A percentile compares a stretch with the other conserved stretches of the same genome.
Conservation (phyloP, 768 basidiomycete species). For the Pleurotus tuber-regium region DNA sequence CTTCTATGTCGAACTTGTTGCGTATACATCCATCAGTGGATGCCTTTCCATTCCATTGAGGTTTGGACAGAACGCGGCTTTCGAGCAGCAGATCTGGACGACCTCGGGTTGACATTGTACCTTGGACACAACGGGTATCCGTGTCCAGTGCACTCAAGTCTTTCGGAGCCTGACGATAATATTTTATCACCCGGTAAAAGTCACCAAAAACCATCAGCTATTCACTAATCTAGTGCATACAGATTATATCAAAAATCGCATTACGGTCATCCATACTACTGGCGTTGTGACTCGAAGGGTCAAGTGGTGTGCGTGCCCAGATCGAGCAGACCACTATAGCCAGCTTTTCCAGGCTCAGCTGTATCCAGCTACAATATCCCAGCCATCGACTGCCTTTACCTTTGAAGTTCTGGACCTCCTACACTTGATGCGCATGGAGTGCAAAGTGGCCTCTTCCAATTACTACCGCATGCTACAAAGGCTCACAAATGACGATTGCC, state of each 20-base stretch:
- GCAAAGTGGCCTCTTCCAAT: constrained; percentile 14
- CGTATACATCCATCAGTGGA: not conserved
- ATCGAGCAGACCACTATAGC: not conserved
- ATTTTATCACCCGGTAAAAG: constrained; percentile 5
- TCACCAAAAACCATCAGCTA: too few species aligned
- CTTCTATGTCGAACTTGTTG: constrained; percentile 1
- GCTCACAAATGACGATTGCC: constrained; percentile 6
- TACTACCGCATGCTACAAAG: constrained; percentile 12
- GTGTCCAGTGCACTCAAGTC: not conserved
- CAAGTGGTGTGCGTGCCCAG: constrained; percentile 19
- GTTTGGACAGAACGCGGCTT: constrained; percentile 6
- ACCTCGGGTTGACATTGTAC: constrained; percentile 14
- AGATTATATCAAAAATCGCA: too few species aligned
- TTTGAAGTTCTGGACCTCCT: constrained; percentile 12
- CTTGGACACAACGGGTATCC: constrained; percentile 12
- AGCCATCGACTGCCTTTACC: constrained; percentile 13
- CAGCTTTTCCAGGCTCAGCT: constrained; percentile 19
- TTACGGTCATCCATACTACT: constrained; percentile 14
- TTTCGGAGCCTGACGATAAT: not conserved
- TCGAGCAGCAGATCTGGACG: constrained; percentile 9
- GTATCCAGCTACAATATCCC: constrained; percentile 12
- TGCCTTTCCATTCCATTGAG: constrained; percentile 6
- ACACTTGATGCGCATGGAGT: constrained; percentile 15
- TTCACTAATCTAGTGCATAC: not conserved
- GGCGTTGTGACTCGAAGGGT: constrained; percentile 15